phyloP scores from a whole-genome alignment of 148 eudicot species.

The Vaccinium macrocarpon region DNA sequence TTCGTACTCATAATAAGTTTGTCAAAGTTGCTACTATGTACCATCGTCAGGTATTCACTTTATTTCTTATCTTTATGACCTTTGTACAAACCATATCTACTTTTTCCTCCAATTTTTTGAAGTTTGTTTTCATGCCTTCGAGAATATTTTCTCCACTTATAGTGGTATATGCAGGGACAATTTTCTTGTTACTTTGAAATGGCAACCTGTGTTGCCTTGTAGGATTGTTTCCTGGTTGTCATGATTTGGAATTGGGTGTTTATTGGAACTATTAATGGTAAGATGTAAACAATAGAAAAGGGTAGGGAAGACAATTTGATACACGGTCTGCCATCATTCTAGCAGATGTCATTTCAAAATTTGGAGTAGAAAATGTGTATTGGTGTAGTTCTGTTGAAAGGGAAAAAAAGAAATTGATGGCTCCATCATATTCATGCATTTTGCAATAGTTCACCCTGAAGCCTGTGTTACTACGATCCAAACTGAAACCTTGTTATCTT shows the following conservation, averaged over 20 bases:
- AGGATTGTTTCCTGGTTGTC: neutral
- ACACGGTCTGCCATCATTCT: neutral
- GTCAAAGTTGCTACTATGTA: conserved; percentile 43
- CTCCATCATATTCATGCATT: neutral
- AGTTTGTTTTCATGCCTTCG: neutral
- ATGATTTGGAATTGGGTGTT: neutral
- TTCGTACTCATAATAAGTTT: conserved; percentile 45
- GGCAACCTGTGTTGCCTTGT: neutral
- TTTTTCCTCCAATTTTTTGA: neutral
- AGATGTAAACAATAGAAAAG: neutral
- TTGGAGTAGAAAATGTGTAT: neutral
- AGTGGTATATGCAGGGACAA: conserved; percentile 1
- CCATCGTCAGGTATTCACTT: conserved; percentile 53
- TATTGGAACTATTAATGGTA: neutral
- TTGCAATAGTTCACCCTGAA: neutral
- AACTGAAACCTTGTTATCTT: neutral
- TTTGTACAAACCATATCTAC: neutral
- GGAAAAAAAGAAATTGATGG: neutral
- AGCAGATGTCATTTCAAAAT: neutral
- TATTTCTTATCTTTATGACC: neutral
- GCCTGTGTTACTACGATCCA: neutral
- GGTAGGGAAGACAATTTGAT: neutral
- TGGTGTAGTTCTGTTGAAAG: neutral
- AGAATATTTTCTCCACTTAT: neutral
- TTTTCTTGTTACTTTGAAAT: conserved; percentile 1